A percentile compares a stretch with the other conserved stretches of the same genome.
Conservation (phyloP, 1,284 basidiomycete species). For the Tilletia indica region DNA sequence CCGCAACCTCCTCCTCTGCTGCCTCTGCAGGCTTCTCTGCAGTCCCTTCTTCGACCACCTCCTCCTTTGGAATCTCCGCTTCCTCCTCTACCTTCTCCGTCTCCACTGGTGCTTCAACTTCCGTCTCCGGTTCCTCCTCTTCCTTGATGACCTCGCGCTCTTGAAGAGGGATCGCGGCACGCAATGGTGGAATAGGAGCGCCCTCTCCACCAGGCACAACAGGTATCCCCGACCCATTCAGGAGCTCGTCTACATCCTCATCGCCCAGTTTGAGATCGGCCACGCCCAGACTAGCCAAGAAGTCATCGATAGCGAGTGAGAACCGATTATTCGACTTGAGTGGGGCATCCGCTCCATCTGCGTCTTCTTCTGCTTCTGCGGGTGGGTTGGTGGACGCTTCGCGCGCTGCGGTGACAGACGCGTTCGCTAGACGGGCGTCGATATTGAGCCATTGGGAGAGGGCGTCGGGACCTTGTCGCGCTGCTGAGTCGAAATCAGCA, state of each 20-base stretch:
- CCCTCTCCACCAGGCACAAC: neutral
- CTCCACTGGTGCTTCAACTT: neutral
- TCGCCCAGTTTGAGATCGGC: conserved; percentile 43
- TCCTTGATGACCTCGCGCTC: neutral
- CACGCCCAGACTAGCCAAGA: conserved; percentile 48
- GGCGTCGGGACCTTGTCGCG: conserved; percentile 21
- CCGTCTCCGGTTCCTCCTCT: neutral
- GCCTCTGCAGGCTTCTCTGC: neutral
- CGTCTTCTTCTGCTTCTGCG: conserved; percentile 36
- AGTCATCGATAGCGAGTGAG: conserved; percentile 40
- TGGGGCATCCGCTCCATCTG: conserved; percentile 10
- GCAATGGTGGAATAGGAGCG: neutral
- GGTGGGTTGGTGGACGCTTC: conserved; percentile 33
- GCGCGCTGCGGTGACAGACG: conserved; percentile 26
- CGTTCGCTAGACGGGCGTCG: conserved; percentile 34
- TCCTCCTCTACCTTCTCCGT: neutral
- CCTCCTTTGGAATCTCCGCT: neutral
- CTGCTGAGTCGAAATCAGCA: conserved; percentile 16
- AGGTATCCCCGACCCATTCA: conserved; percentile 21
- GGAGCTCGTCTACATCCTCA: conserved; percentile 48
- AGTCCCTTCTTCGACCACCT: neutral
- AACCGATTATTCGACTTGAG: conserved; percentile 22
- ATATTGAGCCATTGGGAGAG: conserved; percentile 24
- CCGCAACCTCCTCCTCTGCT: neutral
- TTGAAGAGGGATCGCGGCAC: neutral